A percentile compares a stretch with the other conserved stretches of the same genome.
These are phyloP conservation scores for Hirschfeldia incana DNA, from an alignment of 345 rosid genomes.

Conservation along the genomic window DNA sequence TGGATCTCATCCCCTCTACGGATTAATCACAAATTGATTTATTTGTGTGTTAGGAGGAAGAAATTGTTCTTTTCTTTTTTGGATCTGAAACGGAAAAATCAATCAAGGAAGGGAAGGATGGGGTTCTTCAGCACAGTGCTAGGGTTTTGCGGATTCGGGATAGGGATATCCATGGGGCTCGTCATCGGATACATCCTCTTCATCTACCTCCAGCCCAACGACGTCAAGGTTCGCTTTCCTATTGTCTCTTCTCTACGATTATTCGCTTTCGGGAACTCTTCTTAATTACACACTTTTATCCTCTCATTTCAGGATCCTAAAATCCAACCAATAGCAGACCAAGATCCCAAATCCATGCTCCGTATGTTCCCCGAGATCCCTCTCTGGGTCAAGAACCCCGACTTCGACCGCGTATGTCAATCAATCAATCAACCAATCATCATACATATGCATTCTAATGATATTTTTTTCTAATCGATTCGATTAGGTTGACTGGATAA, in stretches of 20 bases:
- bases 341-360: constrained; percentile 69
- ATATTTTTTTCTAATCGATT: neutral
- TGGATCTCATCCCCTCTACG: neutral
- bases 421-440: no score
- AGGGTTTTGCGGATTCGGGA: constrained; percentile 86
- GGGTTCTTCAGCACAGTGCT: constrained; percentile 68
- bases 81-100: constrained; percentile 11
- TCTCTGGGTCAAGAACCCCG: constrained; percentile 90
- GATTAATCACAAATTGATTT: neutral
- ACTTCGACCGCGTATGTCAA: constrained; percentile 76
- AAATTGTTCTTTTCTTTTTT: neutral
- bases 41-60: neutral
- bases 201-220: constrained; percentile 71
- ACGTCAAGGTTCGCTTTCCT: constrained; percentile 58
- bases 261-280: neutral
- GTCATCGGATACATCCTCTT: constrained; percentile 72
- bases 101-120: constrained; percentile 40
- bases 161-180: constrained; percentile 78
- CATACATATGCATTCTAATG: no score
- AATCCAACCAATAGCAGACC: constrained; percentile 66
- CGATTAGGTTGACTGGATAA: constrained; percentile 84
- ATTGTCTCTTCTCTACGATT: no score
- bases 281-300: neutral
- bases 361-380: constrained; percentile 96
- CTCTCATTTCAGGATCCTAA: constrained; percentile 52